Base-by-base conservation (phyloP, 805 yeast genomes). In the Starmerella sirachaensis region DNA sequence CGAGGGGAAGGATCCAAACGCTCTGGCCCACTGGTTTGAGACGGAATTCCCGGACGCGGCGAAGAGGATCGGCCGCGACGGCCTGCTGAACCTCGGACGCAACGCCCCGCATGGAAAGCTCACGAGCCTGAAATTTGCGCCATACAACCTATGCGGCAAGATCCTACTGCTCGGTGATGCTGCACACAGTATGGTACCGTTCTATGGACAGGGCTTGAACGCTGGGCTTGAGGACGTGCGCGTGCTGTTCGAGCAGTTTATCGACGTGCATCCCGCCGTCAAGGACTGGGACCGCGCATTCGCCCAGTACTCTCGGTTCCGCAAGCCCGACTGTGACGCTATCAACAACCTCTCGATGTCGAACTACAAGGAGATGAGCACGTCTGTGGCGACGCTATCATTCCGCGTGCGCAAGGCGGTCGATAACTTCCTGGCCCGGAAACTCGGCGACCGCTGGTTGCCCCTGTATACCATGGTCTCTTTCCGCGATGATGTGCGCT, bases 101-200 rank as follows among this genome's bases (percentile, higher is more conserved):
- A 55, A 66, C 18, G 69, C 79, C 49, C 94, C 93, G 3, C 66
- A 76, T 36, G 91, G 93, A 3, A 65, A 85, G n/a, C 64, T 86
- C 31, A 67, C 85, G 62, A 83, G 81, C 43, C 69, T 81, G 6
- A 69, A 68, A 32, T 77, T 82, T 48, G 61, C 61, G 34, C 84
- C 88, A 2, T 86, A 83, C 59, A 72, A 82, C 53, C 68, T 64
- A 31, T 57, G 65, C 29, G 80, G 75, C 32, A 69, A 70, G 40
- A 76, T 76, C 12, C 61, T 86, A 8, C 60, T 86, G 10, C 60
- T 86, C 20, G 96, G 96, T 5, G 96, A 86, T 57, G 94, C 96
- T 1, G 93, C 96, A 0, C 96, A 86, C 60, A 74, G 91, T 20
- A 86, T 85, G 94, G 96, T 86, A 5, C 96, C 96, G n/a, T 86